Evolutionary conservation across 495 filamentous ascomycete genomes (phyloP).

Genomic region (Letharia columbiana): DNA sequence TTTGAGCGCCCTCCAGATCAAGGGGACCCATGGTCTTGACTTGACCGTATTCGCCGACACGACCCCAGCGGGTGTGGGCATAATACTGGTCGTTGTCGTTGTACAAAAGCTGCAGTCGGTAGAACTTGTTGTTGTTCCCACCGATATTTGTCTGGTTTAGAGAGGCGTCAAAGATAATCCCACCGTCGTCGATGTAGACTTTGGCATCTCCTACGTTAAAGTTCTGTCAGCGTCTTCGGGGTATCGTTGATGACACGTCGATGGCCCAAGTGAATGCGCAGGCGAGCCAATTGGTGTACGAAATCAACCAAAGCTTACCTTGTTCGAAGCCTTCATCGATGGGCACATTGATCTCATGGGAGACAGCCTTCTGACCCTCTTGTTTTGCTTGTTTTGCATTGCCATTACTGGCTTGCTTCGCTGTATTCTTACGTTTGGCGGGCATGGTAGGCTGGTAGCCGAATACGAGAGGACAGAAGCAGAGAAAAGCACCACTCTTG

Average conservation of each 20-base stretch:
- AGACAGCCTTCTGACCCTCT: conserved; percentile 37
- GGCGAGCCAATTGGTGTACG: background rate
- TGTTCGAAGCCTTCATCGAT: conserved; percentile 42
- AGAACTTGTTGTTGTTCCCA: conserved; percentile 56
- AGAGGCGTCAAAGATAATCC: conserved; percentile 52
- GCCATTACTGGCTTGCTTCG: conserved; percentile 19
- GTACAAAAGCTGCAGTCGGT: conserved; percentile 23
- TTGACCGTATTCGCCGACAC: conserved; percentile 67
- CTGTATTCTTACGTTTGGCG: conserved; percentile 22
- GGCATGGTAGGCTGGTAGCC: conserved; percentile 20
- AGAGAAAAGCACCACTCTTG: background rate
- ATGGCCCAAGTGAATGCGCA: background rate
- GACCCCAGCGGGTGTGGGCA: conserved; percentile 68
- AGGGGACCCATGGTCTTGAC: conserved; percentile 38
- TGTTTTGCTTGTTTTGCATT: conserved; percentile 28
- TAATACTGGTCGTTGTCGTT: conserved; percentile 30
- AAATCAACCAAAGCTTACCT: conserved; percentile 17
- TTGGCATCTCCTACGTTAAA: conserved; percentile 22
- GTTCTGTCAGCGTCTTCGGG: background rate
- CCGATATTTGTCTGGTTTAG: conserved; percentile 43
- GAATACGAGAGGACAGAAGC: background rate
- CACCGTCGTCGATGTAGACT: conserved; percentile 57
- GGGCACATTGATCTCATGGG: conserved; percentile 37
- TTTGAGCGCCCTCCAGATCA: conserved; percentile 38
- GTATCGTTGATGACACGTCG: background rate